A percentile compares a stretch with the other conserved stretches of the same genome.
These are phyloP conservation scores for Phaeosphaeriaceae sp. DNA, from an alignment of 2,329 filamentous ascomycete species.

Conservation along the genomic window DNA sequence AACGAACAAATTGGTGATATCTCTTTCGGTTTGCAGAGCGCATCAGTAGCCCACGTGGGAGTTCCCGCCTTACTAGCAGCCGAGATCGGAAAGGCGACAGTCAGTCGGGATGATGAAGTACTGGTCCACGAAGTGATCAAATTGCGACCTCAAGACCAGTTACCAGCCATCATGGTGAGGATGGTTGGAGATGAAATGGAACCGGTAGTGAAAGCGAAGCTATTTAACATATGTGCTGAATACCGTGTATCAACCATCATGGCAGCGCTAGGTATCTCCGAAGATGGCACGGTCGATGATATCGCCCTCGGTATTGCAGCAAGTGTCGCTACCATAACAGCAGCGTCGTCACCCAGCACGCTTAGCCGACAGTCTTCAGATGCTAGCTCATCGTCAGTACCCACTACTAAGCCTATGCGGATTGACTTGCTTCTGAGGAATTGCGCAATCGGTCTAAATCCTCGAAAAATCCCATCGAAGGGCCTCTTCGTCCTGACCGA, in stretches of 20 bases:
- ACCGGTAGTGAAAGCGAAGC: slow-evolving; percentile 83
- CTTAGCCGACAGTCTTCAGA: slow-evolving; percentile 40
- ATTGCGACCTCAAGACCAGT: slow-evolving; percentile 45
- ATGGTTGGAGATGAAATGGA: slow-evolving; percentile 96
- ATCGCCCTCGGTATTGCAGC: slow-evolving; percentile 77
- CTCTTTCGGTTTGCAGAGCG: slow-evolving; percentile 46
- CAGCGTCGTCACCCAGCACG: slow-evolving; percentile 61
- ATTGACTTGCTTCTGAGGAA: slow-evolving; percentile 80
- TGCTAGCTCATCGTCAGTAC: slow-evolving; percentile 26
- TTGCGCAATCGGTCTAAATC: slow-evolving; percentile 84
- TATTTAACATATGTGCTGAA: slow-evolving; percentile 84
- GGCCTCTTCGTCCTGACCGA: slow-evolving; percentile 80
- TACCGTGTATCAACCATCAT: slow-evolving; percentile 86
- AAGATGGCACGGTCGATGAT: slow-evolving; percentile 68
- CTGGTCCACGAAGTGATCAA: slow-evolving; percentile 69
- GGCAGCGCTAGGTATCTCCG: slow-evolving; percentile 74
- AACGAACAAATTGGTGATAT: slow-evolving; percentile 71
- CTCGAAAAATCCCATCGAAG: slow-evolving; percentile 76
- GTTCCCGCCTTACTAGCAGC: slow-evolving; percentile 82
- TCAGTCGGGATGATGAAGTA: slow-evolving; percentile 73
- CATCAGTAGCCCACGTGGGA: slow-evolving; percentile 67
- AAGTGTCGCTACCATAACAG: slow-evolving; percentile 78
- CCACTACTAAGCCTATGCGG: slow-evolving; percentile 54
- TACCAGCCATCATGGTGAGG: slow-evolving; percentile 81
- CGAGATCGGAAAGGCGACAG: slow-evolving; percentile 68